Evolutionary conservation across 176 grass and related monocot species (phyloP).

Genomic region (Poa annua): DNA sequence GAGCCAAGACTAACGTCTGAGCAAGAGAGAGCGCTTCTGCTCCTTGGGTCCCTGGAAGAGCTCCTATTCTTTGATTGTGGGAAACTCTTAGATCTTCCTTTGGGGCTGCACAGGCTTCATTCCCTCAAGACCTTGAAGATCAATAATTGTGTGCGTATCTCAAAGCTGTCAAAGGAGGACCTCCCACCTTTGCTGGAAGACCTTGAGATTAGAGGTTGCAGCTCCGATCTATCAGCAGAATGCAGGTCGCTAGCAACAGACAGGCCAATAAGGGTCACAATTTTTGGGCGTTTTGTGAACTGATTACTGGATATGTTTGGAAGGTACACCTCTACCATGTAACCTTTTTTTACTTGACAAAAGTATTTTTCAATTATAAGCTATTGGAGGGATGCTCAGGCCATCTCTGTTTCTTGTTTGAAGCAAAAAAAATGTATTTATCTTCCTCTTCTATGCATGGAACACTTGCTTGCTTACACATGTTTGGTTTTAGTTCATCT

Average conservation of each 20-base stretch:
- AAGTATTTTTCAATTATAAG: too few relatives aligned
- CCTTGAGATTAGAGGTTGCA: background rate
- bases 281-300: background rate
- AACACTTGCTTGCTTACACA: too few relatives aligned
- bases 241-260: background rate
- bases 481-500: too few relatives aligned
- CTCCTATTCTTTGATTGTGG: too few relatives aligned
- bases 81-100: background rate
- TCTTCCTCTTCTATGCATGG: too few relatives aligned
- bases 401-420: too few relatives aligned
- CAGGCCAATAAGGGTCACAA: background rate
- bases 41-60: background rate
- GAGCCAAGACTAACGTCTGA: background rate
- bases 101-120: background rate
- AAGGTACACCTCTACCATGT: too few relatives aligned
- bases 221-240: background rate
- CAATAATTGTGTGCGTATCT: rapidly evolving
- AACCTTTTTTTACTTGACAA: too few relatives aligned
- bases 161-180: background rate
- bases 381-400: too few relatives aligned
- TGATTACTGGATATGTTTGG: background rate
- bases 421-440: too few relatives aligned
- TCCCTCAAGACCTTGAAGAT: background rate
- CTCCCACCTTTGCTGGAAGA: background rate
- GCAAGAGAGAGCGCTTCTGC: background rate